Percentiles rank a stretch among this genome's conserved stretches.
phyloP scores from a whole-genome alignment of 306 rosid species.

The Quercus rubra region DNA sequence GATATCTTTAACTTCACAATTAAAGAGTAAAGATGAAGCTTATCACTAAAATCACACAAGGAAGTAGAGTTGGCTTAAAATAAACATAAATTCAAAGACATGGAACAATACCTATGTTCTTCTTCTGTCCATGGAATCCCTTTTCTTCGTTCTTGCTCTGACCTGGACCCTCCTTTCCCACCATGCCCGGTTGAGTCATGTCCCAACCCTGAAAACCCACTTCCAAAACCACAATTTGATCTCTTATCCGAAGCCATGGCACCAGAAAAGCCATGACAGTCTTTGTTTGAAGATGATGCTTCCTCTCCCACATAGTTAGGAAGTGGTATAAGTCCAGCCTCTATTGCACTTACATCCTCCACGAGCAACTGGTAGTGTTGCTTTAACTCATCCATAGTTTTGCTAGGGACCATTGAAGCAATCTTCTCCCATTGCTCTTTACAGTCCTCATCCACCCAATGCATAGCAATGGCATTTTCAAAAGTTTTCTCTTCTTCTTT shows the following conservation, averaged over 20 bases:
- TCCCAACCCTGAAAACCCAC: conserved; percentile 64
- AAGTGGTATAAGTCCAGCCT: conserved; percentile 63
- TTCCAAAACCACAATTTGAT: conserved; percentile 54
- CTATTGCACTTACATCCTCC: conserved; percentile 78
- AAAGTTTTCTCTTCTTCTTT: conserved; percentile 88
- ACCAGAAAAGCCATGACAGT: conserved; percentile 49
- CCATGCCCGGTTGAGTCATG: conserved; percentile 56
- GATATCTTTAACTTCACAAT: too few species aligned
- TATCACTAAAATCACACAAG: not conserved
- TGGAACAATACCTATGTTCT: conserved; percentile 76
- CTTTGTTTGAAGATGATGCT: conserved; percentile 53
- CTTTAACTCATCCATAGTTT: conserved; percentile 69
- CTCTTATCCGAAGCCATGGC: conserved; percentile 60
- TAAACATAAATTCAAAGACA: not conserved
- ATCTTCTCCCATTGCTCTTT: conserved; percentile 84
- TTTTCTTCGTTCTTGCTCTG: conserved; percentile 91
- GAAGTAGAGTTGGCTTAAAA: not conserved
- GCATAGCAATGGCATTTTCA: conserved; percentile 85
- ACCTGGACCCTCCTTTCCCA: conserved; percentile 79
- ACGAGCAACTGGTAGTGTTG: conserved; percentile 66
- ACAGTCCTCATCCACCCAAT: conserved; percentile 60
- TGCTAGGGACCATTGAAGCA: conserved; percentile 65
- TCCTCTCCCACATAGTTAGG: conserved; percentile 61
- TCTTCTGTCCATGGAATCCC: conserved; percentile 99
- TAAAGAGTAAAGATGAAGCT: not conserved